phyloP scores from a whole-genome alignment of 345 rosid species.

The Salix brachista region DNA sequence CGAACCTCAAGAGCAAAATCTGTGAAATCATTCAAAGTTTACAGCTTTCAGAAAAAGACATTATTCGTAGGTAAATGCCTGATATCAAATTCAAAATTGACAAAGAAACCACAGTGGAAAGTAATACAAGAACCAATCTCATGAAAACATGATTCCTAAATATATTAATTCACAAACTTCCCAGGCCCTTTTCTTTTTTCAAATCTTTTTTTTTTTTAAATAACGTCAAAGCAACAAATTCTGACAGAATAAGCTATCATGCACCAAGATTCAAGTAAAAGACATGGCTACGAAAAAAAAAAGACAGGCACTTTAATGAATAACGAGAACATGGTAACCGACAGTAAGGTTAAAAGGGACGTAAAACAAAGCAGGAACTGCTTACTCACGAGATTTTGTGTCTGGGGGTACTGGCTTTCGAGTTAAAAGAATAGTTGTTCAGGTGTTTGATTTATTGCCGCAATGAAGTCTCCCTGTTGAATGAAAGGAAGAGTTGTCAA shows the following conservation, averaged over 20 bases:
- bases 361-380: background rate
- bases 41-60: background rate
- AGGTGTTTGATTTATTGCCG: conserved; percentile 13
- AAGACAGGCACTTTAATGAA: background rate
- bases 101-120: background rate
- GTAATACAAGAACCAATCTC: background rate
- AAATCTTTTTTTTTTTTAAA: background rate
- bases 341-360: background rate
- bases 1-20: background rate
- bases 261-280: background rate
- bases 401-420: background rate
- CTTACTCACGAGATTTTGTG: conserved; percentile 1
- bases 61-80: background rate
- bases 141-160: background rate
- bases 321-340: background rate
- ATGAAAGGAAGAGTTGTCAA: background rate
- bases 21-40: background rate
- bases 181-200: background rate
- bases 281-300: background rate
- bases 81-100: background rate
- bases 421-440: background rate
- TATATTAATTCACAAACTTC: background rate
- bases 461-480: background rate
- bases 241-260: background rate
- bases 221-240: background rate